These are phyloP conservation scores for Corinectria fuckeliana DNA, from an alignment of 2,329 filamentous ascomycete species.

Conservation along the genomic window DNA sequence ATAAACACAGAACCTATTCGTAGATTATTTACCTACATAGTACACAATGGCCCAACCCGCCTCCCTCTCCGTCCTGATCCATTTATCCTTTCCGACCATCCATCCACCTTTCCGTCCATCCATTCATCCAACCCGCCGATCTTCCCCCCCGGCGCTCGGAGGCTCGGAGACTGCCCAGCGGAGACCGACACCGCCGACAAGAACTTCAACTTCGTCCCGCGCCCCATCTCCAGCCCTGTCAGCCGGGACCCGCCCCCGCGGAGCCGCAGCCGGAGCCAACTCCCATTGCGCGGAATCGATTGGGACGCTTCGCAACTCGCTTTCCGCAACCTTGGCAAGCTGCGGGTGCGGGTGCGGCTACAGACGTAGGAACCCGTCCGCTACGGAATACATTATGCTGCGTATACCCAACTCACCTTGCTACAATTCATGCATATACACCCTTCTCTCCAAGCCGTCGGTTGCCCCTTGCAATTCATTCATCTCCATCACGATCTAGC, in stretches of 20 bases:
- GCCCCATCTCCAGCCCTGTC: too few relatives aligned
- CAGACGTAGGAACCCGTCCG: slow-evolving; percentile 18
- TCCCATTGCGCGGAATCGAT: slow-evolving; percentile 13
- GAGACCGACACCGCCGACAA: slow-evolving; percentile 6
- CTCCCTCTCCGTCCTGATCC: slow-evolving; percentile 23
- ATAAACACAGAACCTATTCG: slow-evolving; percentile 4
- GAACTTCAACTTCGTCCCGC: too few relatives aligned
- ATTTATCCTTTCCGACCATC: slow-evolving; percentile 16
- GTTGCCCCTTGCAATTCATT: not conserved
- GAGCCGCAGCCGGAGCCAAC: slow-evolving; percentile 26
- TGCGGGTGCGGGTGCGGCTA: not conserved
- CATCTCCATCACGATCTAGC: too few relatives aligned
- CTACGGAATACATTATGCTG: not conserved
- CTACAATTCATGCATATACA: too few relatives aligned
- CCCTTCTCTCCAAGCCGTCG: not conserved
- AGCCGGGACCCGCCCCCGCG: slow-evolving; percentile 25
- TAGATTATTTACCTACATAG: too few relatives aligned
- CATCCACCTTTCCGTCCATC: slow-evolving; percentile 5
- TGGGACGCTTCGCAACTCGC: slow-evolving; percentile 11
- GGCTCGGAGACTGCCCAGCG: slow-evolving; percentile 33
- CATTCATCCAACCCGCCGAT: slow-evolving; percentile 4
- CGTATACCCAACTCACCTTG: not conserved
- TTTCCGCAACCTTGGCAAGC: not conserved
- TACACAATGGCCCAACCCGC: not conserved
- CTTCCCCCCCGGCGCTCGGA: slow-evolving; percentile 29